A percentile compares a stretch with the other conserved stretches of the same genome.
Evolutionary conservation across 257 asterid genomes (phyloP).

Genomic region (Solanum piurae): DNA sequence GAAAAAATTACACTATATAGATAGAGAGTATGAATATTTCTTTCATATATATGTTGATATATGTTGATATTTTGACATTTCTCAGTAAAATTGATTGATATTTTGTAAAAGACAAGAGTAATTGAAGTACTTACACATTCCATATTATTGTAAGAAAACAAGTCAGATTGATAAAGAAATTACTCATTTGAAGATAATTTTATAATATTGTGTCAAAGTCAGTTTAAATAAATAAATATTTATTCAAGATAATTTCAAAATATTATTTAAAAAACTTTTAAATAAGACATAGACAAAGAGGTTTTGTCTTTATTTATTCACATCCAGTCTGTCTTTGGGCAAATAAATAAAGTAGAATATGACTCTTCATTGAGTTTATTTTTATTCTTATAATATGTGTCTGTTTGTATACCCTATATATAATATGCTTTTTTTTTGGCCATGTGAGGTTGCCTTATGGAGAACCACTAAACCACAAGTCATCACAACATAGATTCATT

Average conservation of each 20-base stretch:
- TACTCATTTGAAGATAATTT: background rate
- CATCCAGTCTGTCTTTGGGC: background rate
- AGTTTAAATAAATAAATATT: background rate
- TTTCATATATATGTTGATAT: background rate
- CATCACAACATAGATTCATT: background rate
- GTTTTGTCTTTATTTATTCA: background rate
- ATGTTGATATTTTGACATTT: background rate
- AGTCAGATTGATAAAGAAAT: background rate
- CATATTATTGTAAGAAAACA: background rate
- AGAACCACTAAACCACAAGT: background rate
- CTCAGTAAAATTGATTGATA: background rate
- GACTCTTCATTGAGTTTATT: background rate
- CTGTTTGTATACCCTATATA: background rate
- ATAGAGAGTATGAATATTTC: background rate
- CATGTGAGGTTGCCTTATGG: background rate
- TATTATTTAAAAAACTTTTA: background rate
- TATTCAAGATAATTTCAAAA: background rate
- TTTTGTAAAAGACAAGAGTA: background rate
- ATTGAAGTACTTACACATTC: background rate
- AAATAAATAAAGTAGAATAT: background rate
- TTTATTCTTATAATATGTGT: background rate
- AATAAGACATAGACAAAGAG: background rate
- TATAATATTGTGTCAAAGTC: background rate
- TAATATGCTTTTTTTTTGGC: background rate
- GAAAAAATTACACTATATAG: rapidly evolving